phyloP scores from a whole-genome alignment of 225 moss, liverwort and hornwort genomes.

The Straminergon stramineum region DNA sequence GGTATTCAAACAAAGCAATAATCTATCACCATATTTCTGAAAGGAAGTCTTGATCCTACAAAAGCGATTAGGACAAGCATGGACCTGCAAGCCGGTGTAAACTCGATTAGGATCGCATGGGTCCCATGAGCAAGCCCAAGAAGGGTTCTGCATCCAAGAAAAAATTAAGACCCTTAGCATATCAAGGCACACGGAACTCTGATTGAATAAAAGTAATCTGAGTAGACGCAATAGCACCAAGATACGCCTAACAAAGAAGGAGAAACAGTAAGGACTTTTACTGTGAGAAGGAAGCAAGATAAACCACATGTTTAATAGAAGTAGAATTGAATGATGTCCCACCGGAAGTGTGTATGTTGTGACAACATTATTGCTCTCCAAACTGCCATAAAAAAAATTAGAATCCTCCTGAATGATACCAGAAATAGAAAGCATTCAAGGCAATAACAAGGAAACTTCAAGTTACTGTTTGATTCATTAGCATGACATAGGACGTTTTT shows the following conservation, averaged over 20 bases:
- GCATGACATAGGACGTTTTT: not conserved
- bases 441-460: not conserved
- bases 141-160: constrained; percentile 48
- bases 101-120: constrained; percentile 52
- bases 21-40: not conserved
- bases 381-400: constrained; percentile 32
- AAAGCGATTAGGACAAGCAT: not conserved
- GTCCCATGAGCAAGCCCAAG: constrained; percentile 94
- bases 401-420: not conserved
- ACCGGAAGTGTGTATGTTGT: constrained; percentile 59
- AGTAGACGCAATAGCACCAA: not conserved
- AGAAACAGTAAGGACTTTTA: not conserved
- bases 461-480: not conserved
- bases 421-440: not conserved
- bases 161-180: not conserved
- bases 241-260: not conserved
- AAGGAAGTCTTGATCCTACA: not conserved
- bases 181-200: not conserved
- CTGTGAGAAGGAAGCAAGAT: not conserved
- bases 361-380: constrained; percentile 65
- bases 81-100: constrained; percentile 73
- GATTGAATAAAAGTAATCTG: not conserved
- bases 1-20: not conserved
- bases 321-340: not conserved
- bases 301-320: not conserved